Conservation (phyloP, 305 asterid genomes). For the Coffea humblotiana region DNA sequence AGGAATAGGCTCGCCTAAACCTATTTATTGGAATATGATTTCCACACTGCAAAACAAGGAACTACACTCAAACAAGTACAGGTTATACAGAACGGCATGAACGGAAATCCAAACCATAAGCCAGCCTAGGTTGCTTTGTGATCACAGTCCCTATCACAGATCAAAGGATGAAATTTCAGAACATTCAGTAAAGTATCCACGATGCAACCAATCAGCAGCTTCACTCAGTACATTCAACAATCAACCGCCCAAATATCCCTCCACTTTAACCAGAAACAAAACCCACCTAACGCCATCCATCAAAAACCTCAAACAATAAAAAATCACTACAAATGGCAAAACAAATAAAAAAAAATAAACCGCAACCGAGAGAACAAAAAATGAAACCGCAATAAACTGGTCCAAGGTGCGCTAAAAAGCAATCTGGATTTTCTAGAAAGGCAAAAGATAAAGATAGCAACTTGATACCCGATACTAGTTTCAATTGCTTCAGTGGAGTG, state of each 20-base stretch:
- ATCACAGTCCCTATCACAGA: neutral
- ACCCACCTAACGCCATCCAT: neutral
- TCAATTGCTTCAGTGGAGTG: constrained; percentile 15
- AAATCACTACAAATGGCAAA: neutral
- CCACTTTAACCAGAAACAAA: neutral
- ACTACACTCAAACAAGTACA: neutral
- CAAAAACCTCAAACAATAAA: neutral
- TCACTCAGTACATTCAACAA: neutral
- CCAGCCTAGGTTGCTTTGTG: neutral
- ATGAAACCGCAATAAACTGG: neutral
- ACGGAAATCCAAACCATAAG: neutral
- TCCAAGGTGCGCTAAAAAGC: neutral
- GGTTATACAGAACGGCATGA: neutral
- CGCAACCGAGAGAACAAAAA: neutral
- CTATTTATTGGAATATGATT: neutral
- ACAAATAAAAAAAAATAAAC: neutral
- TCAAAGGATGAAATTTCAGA: neutral
- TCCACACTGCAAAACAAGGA: neutral
- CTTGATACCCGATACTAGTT: constrained; percentile 19
- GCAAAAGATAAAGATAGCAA: neutral
- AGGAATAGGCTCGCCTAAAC: neutral
- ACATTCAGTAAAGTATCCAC: neutral
- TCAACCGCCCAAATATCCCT: neutral
- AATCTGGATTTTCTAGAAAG: neutral
- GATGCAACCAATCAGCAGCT: neutral